Conservation (phyloP, 148 eudicot genomes). For the Rhododendron kiyosumense region DNA sequence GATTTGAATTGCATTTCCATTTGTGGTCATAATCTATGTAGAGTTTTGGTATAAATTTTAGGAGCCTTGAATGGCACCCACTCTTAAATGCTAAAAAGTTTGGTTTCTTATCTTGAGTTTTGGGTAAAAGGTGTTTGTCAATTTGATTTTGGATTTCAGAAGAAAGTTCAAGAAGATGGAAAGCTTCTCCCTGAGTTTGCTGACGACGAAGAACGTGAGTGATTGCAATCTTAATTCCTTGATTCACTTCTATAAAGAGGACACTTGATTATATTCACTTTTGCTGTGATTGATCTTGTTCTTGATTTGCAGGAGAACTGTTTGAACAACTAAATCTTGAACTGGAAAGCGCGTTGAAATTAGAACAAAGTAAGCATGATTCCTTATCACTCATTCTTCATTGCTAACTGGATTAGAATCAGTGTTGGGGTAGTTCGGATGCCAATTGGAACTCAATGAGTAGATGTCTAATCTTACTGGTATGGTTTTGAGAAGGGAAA, state of each 20-base stretch:
- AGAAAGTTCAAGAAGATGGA: conserved; percentile 75
- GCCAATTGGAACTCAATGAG: neutral
- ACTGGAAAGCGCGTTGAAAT: conserved; percentile 65
- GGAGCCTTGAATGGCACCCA: neutral
- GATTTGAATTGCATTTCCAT: neutral
- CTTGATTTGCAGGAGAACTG: conserved; percentile 57
- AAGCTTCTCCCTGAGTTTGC: conserved; percentile 77
- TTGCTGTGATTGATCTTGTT: neutral
- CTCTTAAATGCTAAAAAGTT: neutral
- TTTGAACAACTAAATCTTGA: conserved; percentile 64
- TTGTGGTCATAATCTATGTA: neutral
- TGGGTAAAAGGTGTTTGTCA: neutral
- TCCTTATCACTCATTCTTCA: neutral
- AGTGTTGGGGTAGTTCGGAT: neutral
- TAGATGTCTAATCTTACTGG: conserved; percentile 1
- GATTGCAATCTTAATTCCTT: neutral
- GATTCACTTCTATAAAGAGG: neutral
- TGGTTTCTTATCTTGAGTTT: neutral
- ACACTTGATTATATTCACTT: neutral
- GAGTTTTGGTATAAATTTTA: neutral
- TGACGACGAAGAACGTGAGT: conserved; percentile 76
- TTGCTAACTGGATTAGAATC: neutral
- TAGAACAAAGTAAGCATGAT: conserved; percentile 59
- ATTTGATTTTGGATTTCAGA: conserved; percentile 34
- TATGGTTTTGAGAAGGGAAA: neutral